A percentile compares a stretch with the other conserved stretches of the same genome.
Evolutionary conservation across 2,329 filamentous ascomycete genomes (phyloP).

Genomic region (Parafenestella ontariensis): DNA sequence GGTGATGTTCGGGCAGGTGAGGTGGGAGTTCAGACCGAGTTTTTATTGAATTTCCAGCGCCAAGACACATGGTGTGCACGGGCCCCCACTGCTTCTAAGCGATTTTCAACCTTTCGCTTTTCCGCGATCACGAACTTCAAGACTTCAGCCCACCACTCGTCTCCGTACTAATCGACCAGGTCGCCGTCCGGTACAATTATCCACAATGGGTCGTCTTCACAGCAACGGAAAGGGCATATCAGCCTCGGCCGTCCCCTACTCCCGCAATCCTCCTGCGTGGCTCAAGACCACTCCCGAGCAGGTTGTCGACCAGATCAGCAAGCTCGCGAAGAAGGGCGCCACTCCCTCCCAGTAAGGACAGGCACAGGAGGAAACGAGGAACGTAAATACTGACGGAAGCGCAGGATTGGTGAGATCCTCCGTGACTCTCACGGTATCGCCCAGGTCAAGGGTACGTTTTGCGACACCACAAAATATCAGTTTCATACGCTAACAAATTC

Average conservation of each 20-base stretch:
- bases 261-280: constrained; percentile 89
- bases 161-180: constrained; percentile 35
- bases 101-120: constrained; percentile 22
- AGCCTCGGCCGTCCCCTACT: constrained; percentile 95
- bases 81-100: constrained; percentile 26
- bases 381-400: constrained; percentile 14
- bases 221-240: constrained; percentile 99
- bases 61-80: constrained; percentile 14
- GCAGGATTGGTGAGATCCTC: constrained; percentile 90
- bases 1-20: background rate
- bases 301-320: constrained; percentile 99
- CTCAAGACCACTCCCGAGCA: constrained; percentile 98
- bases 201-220: constrained; percentile 96
- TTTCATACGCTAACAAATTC: constrained; percentile 46
- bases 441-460: constrained; percentile 87
- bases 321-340: constrained; percentile 98
- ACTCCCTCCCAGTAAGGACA: constrained; percentile 78
- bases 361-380: background rate
- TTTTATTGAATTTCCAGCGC: constrained; percentile 8
- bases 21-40: constrained; percentile 9
- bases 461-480: constrained; percentile 1
- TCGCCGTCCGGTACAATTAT: constrained; percentile 31
- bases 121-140: constrained; percentile 21
- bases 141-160: constrained; percentile 29
- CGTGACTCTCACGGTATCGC: constrained; percentile 98